Conservation (phyloP, 2,329 filamentous ascomycete species). For the Calonectria hongkongensis region DNA sequence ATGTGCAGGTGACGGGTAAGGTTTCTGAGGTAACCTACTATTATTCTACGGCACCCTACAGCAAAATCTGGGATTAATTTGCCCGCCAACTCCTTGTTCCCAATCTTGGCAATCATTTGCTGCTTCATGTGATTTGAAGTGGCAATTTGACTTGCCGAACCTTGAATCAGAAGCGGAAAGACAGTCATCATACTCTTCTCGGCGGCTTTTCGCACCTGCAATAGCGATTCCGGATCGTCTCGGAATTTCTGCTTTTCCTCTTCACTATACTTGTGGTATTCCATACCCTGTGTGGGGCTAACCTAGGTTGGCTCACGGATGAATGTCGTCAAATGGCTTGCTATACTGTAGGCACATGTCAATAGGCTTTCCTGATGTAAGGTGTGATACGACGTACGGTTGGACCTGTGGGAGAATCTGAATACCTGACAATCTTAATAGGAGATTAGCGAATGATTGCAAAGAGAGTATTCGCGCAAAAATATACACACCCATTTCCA, state of each 20-base stretch:
- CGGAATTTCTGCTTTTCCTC: slow-evolving; percentile 3
- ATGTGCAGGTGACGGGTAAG: no score
- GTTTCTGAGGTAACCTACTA: neutral
- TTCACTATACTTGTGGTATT: neutral
- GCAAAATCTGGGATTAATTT: slow-evolving; percentile 24
- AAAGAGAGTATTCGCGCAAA: no score
- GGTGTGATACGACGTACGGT: neutral
- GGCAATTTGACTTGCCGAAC: neutral
- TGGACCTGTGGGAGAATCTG: slow-evolving; percentile 22
- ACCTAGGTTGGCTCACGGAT: slow-evolving; percentile 5
- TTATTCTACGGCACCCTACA: slow-evolving; percentile 22
- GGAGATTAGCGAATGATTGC: no score
- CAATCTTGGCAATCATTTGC: neutral
- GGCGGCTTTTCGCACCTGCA: neutral
- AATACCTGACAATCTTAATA: neutral
- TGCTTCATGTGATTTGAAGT: neutral
- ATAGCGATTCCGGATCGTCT: neutral
- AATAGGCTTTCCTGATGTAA: no score
- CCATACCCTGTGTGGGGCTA: neutral
- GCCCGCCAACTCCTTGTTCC: neutral
- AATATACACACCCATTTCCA: slow-evolving; percentile 10
- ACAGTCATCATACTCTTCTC: slow-evolving; percentile 1
- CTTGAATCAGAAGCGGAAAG: neutral
- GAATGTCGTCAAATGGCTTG: neutral
- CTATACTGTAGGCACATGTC: neutral